phyloP scores from a whole-genome alignment of 768 basidiomycete genomes.

The Cubamyces lactineus region DNA sequence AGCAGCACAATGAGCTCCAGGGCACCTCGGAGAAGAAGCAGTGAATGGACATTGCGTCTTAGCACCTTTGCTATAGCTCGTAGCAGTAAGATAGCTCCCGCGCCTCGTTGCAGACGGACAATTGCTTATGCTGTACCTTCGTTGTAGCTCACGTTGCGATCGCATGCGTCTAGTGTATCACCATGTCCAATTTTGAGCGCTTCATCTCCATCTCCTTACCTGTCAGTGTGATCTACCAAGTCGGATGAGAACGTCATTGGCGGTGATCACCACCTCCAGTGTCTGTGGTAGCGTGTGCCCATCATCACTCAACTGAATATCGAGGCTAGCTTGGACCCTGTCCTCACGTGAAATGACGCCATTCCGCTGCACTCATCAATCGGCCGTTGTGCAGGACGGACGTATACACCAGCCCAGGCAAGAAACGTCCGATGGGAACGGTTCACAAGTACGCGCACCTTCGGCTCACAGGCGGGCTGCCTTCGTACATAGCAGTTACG shows the following conservation, averaged over 20 bases:
- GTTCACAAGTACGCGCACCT: no score
- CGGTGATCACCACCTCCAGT: neutral
- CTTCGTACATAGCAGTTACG: no score
- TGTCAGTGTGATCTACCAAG: neutral
- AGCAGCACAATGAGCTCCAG: slow-evolving; percentile 30
- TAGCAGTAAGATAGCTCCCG: neutral
- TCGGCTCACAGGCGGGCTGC: no score
- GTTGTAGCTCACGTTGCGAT: slow-evolving; percentile 8
- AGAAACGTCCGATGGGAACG: no score
- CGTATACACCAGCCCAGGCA: no score
- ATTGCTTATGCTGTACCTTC: neutral
- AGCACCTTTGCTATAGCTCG: neutral
- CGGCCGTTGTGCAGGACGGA: no score
- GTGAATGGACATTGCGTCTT: neutral
- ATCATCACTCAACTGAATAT: no score
- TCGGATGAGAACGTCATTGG: no score
- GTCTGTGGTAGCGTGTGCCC: no score
- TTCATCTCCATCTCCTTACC: neutral
- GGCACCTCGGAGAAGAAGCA: slow-evolving; percentile 15
- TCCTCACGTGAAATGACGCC: neutral
- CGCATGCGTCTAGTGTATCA: slow-evolving; percentile 11
- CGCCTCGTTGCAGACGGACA: neutral
- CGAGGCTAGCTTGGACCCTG: no score
- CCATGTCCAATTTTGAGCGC: neutral
- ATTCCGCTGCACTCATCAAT: neutral